Evolutionary conservation across 805 yeast genomes (phyloP).

Genomic region (Metschnikowia hibisci): DNA sequence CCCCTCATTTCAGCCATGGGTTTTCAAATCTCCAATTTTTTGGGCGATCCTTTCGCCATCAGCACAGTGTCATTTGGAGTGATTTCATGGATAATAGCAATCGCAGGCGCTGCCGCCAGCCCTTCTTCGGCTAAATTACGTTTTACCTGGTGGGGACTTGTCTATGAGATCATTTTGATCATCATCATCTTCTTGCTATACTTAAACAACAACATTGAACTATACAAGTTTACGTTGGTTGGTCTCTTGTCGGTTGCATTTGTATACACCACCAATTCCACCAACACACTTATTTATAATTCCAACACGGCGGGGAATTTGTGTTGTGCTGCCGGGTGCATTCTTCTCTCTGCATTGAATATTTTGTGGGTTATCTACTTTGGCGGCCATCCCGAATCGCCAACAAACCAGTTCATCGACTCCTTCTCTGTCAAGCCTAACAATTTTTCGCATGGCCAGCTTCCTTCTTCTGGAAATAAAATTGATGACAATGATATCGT

Average conservation of each 20-base stretch:
- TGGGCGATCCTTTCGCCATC: slow-evolving; percentile 85
- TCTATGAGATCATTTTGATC: slow-evolving; percentile 65
- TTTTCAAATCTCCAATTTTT: slow-evolving; percentile 45
- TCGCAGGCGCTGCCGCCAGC: slow-evolving; percentile 72
- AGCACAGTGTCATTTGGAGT: slow-evolving; percentile 70
- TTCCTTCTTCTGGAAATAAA: slow-evolving; percentile 21
- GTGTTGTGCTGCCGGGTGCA: slow-evolving; percentile 92
- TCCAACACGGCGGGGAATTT: slow-evolving; percentile 57
- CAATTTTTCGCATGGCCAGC: slow-evolving; percentile 33
- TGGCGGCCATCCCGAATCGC: slow-evolving; percentile 89
- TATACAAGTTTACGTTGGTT: slow-evolving; percentile 58
- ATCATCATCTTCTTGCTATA: slow-evolving; percentile 49
- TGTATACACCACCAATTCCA: slow-evolving; percentile 78
- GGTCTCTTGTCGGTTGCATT: slow-evolving; percentile 67
- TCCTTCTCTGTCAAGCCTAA: slow-evolving; percentile 62
- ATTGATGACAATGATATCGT: slow-evolving; percentile 23
- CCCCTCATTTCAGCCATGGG: slow-evolving; percentile 24
- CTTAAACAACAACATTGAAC: slow-evolving; percentile 59
- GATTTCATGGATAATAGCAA: slow-evolving; percentile 82
- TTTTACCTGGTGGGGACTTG: slow-evolving; percentile 96
- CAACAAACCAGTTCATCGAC: slow-evolving; percentile 79
- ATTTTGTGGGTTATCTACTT: slow-evolving; percentile 82
- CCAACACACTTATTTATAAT: slow-evolving; percentile 71
- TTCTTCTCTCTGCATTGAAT: slow-evolving; percentile 76
- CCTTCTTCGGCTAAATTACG: slow-evolving; percentile 53